Conservation (phyloP, 306 rosid genomes). For the Medicago truncatula region DNA sequence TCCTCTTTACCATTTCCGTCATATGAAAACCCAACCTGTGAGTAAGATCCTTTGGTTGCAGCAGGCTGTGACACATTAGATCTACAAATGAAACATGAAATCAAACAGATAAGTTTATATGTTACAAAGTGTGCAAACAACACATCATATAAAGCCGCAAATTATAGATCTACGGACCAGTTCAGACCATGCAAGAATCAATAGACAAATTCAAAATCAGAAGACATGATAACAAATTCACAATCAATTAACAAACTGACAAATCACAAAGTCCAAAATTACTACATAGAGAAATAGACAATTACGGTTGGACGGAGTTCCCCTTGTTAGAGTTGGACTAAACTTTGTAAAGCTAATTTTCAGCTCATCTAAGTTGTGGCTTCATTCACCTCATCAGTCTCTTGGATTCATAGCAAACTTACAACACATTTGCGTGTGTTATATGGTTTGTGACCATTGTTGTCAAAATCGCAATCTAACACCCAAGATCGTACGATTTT, state of each 20-base stretch:
- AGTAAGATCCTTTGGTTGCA: conserved; percentile 83
- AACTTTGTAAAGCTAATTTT: neutral
- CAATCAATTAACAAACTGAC: neutral
- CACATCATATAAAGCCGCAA: conserved; percentile 9
- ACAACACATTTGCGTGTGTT: neutral
- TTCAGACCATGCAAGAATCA: neutral
- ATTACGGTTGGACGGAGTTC: neutral
- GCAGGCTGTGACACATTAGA: conserved; percentile 75
- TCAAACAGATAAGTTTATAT: conserved; percentile 39
- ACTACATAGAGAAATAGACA: neutral
- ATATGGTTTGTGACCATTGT: neutral
- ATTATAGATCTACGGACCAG: conserved; percentile 11
- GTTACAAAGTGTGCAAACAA: conserved; percentile 23
- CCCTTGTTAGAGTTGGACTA: neutral
- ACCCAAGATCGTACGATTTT: too few species aligned
- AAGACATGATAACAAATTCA: neutral
- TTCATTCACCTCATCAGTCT: neutral
- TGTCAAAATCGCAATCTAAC: too few species aligned
- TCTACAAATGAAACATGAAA: conserved; percentile 53
- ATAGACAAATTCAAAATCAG: neutral
- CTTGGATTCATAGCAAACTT: neutral
- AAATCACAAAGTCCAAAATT: neutral
- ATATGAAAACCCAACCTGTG: conserved; percentile 95
- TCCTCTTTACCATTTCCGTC: conserved; percentile 90
- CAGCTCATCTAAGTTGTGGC: neutral